Evolutionary conservation across 129 eudicot genomes (phyloP), one percentile per base, ranked within the genome.

Genomic region (Deinandra increscens): DNA sequence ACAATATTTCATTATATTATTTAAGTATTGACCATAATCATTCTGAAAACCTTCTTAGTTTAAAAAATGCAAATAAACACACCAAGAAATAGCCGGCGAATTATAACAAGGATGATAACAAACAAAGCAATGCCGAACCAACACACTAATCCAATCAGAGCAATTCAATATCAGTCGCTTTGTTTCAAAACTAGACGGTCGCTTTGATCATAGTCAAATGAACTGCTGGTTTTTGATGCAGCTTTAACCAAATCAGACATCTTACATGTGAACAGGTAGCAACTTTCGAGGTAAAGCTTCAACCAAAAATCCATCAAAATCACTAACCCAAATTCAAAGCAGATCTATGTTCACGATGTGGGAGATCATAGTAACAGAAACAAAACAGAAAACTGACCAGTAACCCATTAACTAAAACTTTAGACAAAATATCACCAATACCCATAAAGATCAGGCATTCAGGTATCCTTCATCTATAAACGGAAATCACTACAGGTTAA

Each of bases 231-330:
- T 26, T 26, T 26, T 26, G 31, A 26, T 1, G 31, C 3, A 26
- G 31, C 31, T 26, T 26, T 26, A 26, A 44, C 23, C 11, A 41
- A 2, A 54, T 9, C 26, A 58, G 34, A 15, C 33, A 72, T 60
- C 58, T 46, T 43, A 34, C n/a, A 17, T 60, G 37, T 14, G 20
- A 0, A 44, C 50, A 31, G 33, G 37, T 60, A 73, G 70, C 77
- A 62, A 18, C 71, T 50, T 20, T 49, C 11, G 17, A 48, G 42
- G 38, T 18, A 26, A 1, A 31, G 39, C 19, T 11, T 72, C 49
- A 72, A 61, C 12, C n/a, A 60, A 2, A 60, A 18, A 42, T 23
- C 20, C 17, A 60, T 60, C 19, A 50, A 50, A 18, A 9, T 5
- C 31, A 20, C 19, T 37, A 37, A 26, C 55, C 63, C 42, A 36